Evolutionary conservation across 1,139 yeast genomes (phyloP).

Genomic region (Protomyces gravidus): DNA sequence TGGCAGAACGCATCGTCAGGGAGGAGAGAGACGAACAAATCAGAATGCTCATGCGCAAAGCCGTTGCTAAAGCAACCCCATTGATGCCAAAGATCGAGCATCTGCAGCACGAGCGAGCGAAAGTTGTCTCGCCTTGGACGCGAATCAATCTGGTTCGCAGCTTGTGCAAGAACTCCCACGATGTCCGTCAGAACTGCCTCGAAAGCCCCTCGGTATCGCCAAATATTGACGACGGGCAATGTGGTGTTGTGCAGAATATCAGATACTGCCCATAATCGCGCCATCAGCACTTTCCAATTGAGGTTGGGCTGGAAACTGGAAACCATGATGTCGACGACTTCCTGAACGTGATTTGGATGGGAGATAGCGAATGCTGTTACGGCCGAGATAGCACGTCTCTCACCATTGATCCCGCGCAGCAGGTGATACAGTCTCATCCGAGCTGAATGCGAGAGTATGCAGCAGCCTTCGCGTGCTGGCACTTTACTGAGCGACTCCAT

Average conservation of each 20-base stretch:
- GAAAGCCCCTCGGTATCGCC: conserved; percentile 34
- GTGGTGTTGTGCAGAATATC: conserved; percentile 38
- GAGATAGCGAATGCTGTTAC: conserved; percentile 39
- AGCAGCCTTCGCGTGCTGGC: background rate
- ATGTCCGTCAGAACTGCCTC: conserved; percentile 28
- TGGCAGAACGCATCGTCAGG: too few relatives aligned
- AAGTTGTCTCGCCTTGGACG: conserved; percentile 33
- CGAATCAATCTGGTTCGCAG: conserved; percentile 31
- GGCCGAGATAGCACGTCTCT: conserved; percentile 39
- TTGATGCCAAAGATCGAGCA: conserved; percentile 35
- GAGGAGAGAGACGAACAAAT: too few relatives aligned
- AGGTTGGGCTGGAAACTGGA: conserved; percentile 33
- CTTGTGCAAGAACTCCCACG: conserved; percentile 22
- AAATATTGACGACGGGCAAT: conserved; percentile 34
- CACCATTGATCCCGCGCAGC: conserved; percentile 29
- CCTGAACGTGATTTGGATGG: conserved; percentile 35
- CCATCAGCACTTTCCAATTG: conserved; percentile 33
- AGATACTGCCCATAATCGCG: conserved; percentile 38
- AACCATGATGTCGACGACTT: conserved; percentile 35
- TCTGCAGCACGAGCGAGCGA: conserved; percentile 30
- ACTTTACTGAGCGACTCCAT: background rate
- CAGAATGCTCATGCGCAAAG: conserved; percentile 30
- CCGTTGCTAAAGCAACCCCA: conserved; percentile 12
- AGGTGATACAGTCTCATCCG: background rate
- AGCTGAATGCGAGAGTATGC: background rate